Conservation (phyloP, 2,329 filamentous ascomycete genomes). For the Knoxdaviesia proteae region DNA sequence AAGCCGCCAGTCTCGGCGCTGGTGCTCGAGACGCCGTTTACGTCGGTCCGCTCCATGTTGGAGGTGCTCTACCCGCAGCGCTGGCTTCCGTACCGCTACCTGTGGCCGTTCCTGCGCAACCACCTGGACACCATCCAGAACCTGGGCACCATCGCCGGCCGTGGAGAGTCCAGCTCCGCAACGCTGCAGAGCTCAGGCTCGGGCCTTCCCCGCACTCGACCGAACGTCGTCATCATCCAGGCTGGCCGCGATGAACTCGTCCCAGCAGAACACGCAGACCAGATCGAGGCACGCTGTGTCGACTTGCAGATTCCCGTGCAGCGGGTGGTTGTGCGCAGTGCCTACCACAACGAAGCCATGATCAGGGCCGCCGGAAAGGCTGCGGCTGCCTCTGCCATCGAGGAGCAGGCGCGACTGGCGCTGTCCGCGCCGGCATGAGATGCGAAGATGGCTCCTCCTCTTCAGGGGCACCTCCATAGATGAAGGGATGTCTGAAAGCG, state of each 20-base stretch:
- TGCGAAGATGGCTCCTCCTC: too few relatives aligned
- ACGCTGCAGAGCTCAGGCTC: constrained; percentile 8
- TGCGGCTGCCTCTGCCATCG: too few relatives aligned
- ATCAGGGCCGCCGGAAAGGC: constrained; percentile 7
- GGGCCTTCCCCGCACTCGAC: constrained; percentile 6
- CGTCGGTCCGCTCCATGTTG: constrained; percentile 50
- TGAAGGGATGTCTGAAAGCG: too few relatives aligned
- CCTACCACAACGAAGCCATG: constrained; percentile 37
- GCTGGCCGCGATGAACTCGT: constrained; percentile 39
- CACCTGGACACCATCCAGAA: constrained; percentile 34
- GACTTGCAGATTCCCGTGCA: constrained; percentile 24
- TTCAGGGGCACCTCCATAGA: too few relatives aligned
- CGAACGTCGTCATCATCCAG: constrained; percentile 28
- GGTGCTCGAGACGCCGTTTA: constrained; percentile 58
- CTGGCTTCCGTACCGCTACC: constrained; percentile 58
- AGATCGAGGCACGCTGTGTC: constrained; percentile 23
- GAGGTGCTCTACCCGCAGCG: constrained; percentile 53
- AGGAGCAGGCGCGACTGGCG: too few relatives aligned
- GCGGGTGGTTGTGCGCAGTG: constrained; percentile 21
- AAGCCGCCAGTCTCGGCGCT: constrained; percentile 19
- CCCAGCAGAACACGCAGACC: constrained; percentile 25
- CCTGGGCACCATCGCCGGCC: constrained; percentile 19
- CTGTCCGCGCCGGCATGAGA: too few relatives aligned
- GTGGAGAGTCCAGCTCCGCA: too few relatives aligned
- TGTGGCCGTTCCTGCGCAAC: constrained; percentile 53